Base-by-base conservation (phyloP, 2,329 filamentous ascomycete genomes). In the Trichoderma brevicompactum region DNA sequence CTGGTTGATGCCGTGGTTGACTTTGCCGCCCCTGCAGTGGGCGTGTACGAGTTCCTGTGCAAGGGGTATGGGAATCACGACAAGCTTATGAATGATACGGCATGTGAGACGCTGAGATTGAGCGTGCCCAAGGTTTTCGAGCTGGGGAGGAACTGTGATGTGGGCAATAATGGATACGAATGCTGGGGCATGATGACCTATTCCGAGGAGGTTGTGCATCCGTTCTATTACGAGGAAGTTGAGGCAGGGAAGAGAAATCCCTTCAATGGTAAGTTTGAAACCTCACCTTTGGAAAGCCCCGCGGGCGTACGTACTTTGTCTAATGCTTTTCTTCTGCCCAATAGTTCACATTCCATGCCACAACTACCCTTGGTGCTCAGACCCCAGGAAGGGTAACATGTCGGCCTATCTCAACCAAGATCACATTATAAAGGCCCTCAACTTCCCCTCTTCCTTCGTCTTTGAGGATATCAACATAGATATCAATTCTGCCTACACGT, bases 391-490 rank as follows among this genome's bases (percentile, higher is more conserved):
- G 71, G 67, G 66, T 15, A 68, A 68, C 50, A 68, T 74, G 23
- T 67, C 71, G 5, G 63, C 54, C 28, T 74, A 73, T 59, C 61
- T 74, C 55, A 73, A 73, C 68, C 67, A 66, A n/a, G 52, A 61
- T 0, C 9, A 34, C 10, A 65, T 73, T 4, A 67, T 68, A 23
- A 32, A 59, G 9, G 68, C 68, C 15, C 70, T 74, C 32, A 49
- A 66, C 9, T 64, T 74, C 3, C 70, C 70, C 49, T 92, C 96
- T 79, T 91, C 96, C 61, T 84, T 87, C 70, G 85, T 83, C 73
- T 97, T 94, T 78, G 90, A 95, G 74, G 92, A 89, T 74, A 96
- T 92, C 86, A 96, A 97, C 85, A 91, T 93, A 71, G 91, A 96
- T 78, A 93, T 97, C 80, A 96, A 96, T 86, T 86, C 92, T 6